A percentile compares a stretch with the other conserved stretches of the same genome.
Evolutionary conservation across 345 rosid species (phyloP).

Genomic region (Murraya koenigii): DNA sequence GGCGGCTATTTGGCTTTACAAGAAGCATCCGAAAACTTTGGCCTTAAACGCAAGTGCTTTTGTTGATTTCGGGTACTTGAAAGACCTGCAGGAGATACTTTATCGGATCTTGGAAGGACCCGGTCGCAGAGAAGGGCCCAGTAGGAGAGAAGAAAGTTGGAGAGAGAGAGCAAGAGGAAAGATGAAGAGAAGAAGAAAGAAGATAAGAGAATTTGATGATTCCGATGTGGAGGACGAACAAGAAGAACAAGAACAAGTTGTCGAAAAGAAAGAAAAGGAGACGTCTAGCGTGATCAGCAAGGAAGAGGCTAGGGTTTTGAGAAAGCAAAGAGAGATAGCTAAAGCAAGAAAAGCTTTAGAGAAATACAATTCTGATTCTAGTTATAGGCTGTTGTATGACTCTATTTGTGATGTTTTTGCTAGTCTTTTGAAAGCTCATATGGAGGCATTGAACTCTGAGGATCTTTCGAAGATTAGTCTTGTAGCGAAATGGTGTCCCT

Average conservation of each 20-base stretch:
- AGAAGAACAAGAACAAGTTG: too few species aligned
- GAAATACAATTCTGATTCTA: neutral
- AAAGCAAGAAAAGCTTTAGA: constrained; percentile 3
- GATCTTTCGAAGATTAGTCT: constrained; percentile 6
- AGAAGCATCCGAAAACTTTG: too few species aligned
- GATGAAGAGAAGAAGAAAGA: too few species aligned
- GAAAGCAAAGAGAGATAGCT: neutral
- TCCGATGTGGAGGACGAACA: too few species aligned
- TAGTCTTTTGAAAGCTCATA: neutral
- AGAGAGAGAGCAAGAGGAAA: too few species aligned
- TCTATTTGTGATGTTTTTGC: neutral
- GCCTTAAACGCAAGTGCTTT: constrained; percentile 11
- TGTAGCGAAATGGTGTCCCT: constrained; percentile 22
- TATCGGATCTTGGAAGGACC: constrained; percentile 10
- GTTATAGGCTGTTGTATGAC: neutral
- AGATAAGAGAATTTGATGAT: too few species aligned
- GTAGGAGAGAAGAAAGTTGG: too few species aligned
- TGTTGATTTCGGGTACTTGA: constrained; percentile 23
- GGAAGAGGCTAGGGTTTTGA: constrained; percentile 5
- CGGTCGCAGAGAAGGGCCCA: neutral
- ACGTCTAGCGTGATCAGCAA: neutral
- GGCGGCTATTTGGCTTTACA: too few species aligned
- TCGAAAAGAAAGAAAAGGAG: too few species aligned
- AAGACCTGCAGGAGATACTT: constrained; percentile 28
- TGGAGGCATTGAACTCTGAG: neutral